Conservation (phyloP, 2,329 filamentous ascomycete genomes). For the Fusarium floridanum region DNA sequence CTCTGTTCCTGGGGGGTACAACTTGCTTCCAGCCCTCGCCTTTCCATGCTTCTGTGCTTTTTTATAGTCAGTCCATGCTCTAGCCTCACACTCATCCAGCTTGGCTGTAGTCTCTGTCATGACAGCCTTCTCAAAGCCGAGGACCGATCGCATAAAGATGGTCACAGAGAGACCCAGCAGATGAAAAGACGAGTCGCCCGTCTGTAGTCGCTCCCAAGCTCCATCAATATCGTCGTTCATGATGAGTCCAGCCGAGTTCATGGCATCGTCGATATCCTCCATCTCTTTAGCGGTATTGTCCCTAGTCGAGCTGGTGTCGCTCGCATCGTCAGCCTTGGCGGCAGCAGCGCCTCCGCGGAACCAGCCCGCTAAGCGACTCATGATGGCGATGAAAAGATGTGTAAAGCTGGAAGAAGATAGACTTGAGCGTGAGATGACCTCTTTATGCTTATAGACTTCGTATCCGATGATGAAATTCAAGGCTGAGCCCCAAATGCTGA, state of each 20-base stretch:
- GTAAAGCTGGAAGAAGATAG: not conserved
- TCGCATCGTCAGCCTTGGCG: slow-evolving; percentile 51
- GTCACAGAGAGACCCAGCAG: slow-evolving; percentile 84
- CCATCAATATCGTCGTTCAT: slow-evolving; percentile 92
- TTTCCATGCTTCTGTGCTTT: slow-evolving; percentile 75
- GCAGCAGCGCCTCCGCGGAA: slow-evolving; percentile 57
- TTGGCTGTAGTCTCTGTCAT: slow-evolving; percentile 85
- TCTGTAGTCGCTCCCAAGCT: slow-evolving; percentile 79
- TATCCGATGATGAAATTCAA: not conserved
- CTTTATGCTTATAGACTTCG: not conserved
- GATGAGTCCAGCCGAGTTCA: slow-evolving; percentile 76
- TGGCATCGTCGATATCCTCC: slow-evolving; percentile 69
- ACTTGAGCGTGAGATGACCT: not conserved
- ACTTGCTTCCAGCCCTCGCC: slow-evolving; percentile 51
- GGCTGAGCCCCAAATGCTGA: slow-evolving; percentile 39
- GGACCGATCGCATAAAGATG: slow-evolving; percentile 85
- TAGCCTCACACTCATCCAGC: slow-evolving; percentile 80
- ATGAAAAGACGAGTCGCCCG: slow-evolving; percentile 88
- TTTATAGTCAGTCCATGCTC: slow-evolving; percentile 81
- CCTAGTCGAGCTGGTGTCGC: slow-evolving; percentile 43
- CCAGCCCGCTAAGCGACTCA: slow-evolving; percentile 66
- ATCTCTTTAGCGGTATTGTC: slow-evolving; percentile 59
- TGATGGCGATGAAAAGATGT: slow-evolving; percentile 39
- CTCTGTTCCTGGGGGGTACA: slow-evolving; percentile 89
- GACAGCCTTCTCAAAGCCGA: slow-evolving; percentile 92